Base-by-base conservation (phyloP, 2,329 filamentous ascomycete species). In the Sporothrix brunneoviolacea region DNA sequence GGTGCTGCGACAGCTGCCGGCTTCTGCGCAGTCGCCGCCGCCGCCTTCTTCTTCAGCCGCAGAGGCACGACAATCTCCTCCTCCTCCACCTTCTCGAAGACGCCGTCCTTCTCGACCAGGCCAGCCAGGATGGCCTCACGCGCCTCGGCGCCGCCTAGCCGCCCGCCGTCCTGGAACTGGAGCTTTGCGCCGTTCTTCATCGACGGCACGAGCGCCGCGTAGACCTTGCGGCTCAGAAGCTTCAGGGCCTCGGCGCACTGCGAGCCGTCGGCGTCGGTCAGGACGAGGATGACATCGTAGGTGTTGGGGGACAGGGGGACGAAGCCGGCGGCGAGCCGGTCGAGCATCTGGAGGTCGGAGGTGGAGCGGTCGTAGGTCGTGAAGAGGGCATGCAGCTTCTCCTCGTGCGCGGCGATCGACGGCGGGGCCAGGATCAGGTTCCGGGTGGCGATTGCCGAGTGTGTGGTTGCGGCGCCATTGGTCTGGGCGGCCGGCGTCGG, bases 311-410 rank as follows among this genome's bases (percentile, higher is more conserved):
- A 86, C 0, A 98, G 82, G 8, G 82, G 74, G 51, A 93, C 88
- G 33, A 95, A 75, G 55, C 89, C 89, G 32, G 87, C 80, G 2
- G 87, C 82, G 36, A 98, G 79, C 46, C 93, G 88, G 71, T 98
- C 93, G 55, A 98, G 86, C 93, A 98, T 98, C 68, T 97, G 93
- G 48, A 98, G 76, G 64, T 98, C 93, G 55, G 90, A 91, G 40
- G 78, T 74, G 56, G 77, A 72, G 63, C 89, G 84, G 66, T 93
- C 83, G 71, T 88, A 83, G 51, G 81, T 73, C 2, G 51, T 19
- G 18, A 95, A 80, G 55, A 93, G 75, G 58, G 74, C 72, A 57
- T 82, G 79, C 57, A 97, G 77, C 61, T 82, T 82, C 58, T 88
- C 84, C 59, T 91, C 88, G 68, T 95, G 86, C 50, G 88, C 82